These are phyloP conservation scores for Verticillium klebahnii DNA, from an alignment of 2,329 filamentous ascomycete genomes.

Conservation along the genomic window DNA sequence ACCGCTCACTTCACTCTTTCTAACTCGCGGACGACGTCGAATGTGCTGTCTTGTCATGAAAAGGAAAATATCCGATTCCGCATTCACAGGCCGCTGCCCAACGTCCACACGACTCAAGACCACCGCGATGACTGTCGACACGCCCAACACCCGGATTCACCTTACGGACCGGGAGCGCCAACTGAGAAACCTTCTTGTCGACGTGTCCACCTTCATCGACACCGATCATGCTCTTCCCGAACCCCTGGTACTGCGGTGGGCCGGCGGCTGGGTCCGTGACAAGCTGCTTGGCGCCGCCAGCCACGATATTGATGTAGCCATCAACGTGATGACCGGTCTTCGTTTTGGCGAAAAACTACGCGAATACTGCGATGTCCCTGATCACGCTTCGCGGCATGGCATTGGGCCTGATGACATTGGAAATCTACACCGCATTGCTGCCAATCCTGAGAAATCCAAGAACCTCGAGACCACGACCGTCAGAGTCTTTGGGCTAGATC, in stretches of 20 bases:
- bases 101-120: conserved; percentile 12
- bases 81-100: conserved; percentile 1
- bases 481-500: conserved; percentile 77
- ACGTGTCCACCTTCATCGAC: conserved; percentile 71
- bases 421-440: conserved; percentile 80
- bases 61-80: conserved; percentile 10
- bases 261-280: conserved; percentile 84
- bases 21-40: not conserved
- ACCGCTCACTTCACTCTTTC: not conserved
- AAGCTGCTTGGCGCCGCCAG: conserved; percentile 69
- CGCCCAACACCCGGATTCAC: conserved; percentile 21
- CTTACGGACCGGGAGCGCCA: conserved; percentile 69
- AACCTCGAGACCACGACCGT: conserved; percentile 90
- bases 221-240: conserved; percentile 40
- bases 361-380: conserved; percentile 59
- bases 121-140: conserved; percentile 4
- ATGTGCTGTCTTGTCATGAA: conserved; percentile 7
- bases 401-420: conserved; percentile 58
- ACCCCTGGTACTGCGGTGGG: conserved; percentile 67
- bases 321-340: conserved; percentile 80
- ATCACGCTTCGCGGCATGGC: conserved; percentile 57
- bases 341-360: conserved; percentile 67
- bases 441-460: conserved; percentile 95
- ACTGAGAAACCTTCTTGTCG: conserved; percentile 71
- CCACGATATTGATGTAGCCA: conserved; percentile 80